These are phyloP conservation scores for Petunia hybrid DNA, from an alignment of 305 asterid genomes.

Conservation along the genomic window DNA sequence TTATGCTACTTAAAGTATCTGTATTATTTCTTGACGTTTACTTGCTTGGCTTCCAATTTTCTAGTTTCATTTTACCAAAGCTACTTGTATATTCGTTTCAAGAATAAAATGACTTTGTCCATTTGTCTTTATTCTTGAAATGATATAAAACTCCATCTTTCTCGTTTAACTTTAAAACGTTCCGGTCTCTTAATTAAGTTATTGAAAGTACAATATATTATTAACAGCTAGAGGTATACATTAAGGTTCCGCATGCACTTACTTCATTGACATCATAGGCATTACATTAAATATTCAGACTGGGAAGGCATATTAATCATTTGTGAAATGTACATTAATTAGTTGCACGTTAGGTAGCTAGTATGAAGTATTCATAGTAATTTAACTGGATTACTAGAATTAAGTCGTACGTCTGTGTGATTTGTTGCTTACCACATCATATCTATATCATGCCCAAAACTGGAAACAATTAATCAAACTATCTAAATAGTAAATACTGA, in stretches of 20 bases:
- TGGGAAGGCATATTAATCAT: conserved; percentile 17
- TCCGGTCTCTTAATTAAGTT: neutral
- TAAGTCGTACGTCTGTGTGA: neutral
- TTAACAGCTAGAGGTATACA: neutral
- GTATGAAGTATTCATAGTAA: too few species aligned
- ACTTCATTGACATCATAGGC: neutral
- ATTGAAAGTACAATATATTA: neutral
- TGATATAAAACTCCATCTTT: neutral
- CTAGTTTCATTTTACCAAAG: neutral
- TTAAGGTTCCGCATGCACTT: neutral
- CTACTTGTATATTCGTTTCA: neutral
- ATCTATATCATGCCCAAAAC: neutral
- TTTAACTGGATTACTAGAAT: neutral
- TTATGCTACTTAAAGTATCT: neutral
- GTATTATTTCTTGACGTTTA: neutral
- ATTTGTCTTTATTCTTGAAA: neutral
- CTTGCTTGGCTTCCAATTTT: neutral
- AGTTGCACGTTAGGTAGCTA: neutral
- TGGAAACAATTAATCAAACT: neutral
- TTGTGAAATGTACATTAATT: conserved; percentile 4
- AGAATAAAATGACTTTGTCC: neutral
- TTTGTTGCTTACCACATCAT: neutral
- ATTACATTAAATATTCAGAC: neutral
- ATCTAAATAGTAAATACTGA: neutral
- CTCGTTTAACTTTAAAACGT: neutral